phyloP scores from a whole-genome alignment of 345 rosid genomes.

The Iberis pinnata region DNA sequence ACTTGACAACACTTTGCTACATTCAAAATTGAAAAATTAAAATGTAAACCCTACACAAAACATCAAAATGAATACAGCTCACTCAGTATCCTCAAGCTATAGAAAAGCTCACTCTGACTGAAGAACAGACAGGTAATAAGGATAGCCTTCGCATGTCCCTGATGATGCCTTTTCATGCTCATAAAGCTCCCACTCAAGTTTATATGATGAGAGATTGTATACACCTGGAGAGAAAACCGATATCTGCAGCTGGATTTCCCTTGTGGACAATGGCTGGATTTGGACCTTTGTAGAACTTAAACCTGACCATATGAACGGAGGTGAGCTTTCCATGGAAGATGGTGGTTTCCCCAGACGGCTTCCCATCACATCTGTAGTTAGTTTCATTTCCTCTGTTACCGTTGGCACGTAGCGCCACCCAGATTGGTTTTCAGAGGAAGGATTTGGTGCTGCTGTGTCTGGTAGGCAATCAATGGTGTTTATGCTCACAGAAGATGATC shows the following conservation, averaged over 20 bases:
- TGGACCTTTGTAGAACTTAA: conserved; percentile 54
- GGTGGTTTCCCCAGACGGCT: conserved; percentile 29
- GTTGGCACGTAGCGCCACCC: conserved; percentile 58
- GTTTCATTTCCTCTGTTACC: conserved; percentile 41
- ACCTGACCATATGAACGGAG: conserved; percentile 76
- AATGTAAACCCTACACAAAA: conserved; percentile 12
- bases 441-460: conserved; percentile 27
- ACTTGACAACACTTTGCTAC: conserved; percentile 21
- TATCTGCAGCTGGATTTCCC: conserved; percentile 56
- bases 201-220: conserved; percentile 70
- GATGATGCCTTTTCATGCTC: conserved; percentile 36
- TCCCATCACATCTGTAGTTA: conserved; percentile 38
- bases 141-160: conserved; percentile 70
- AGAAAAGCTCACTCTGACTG: conserved; percentile 33
- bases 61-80: conserved; percentile 26
- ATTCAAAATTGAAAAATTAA: conserved; percentile 19
- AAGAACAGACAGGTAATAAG: conserved; percentile 58
- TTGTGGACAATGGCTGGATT: conserved; percentile 50
- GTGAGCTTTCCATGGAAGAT: conserved; percentile 41
- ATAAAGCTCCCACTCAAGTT: conserved; percentile 56
- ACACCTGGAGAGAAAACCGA: conserved; percentile 70
- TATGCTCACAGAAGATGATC: conserved; percentile 40
- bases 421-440: conserved; percentile 37
- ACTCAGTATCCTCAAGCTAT: conserved; percentile 10
- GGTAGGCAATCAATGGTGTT: conserved; percentile 38